Conservation (phyloP, 1,284 basidiomycete genomes). For the Malassezia caprae region DNA sequence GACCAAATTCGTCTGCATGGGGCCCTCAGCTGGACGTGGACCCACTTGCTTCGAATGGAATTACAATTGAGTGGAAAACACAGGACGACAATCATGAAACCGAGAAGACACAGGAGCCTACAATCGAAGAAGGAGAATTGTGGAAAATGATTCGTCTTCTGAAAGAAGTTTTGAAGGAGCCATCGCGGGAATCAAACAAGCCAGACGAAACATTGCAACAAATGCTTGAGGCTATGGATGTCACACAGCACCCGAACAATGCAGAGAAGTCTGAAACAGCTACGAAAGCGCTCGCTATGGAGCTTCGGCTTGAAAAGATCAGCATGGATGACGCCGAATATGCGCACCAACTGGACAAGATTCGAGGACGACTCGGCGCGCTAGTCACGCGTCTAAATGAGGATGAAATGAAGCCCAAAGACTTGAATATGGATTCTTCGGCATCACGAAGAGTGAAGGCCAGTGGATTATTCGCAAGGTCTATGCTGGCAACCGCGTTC, state of each 20-base stretch:
- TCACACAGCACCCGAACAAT: not conserved
- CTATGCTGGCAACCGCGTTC: not conserved
- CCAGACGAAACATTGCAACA: not conserved
- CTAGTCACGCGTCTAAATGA: not conserved
- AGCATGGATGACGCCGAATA: conserved; percentile 13
- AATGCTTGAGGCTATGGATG: not conserved
- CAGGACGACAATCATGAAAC: not conserved
- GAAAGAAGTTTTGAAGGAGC: conserved; percentile 1
- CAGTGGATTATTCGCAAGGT: not conserved
- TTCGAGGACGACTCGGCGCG: conserved; percentile 9
- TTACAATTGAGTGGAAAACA: not conserved
- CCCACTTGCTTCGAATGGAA: not conserved
- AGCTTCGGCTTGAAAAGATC: conserved; percentile 8
- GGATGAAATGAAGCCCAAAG: not conserved
- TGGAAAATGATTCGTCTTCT: conserved; percentile 1
- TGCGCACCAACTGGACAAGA: conserved; percentile 8
- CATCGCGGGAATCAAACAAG: not conserved
- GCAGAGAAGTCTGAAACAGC: not conserved
- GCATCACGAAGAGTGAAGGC: not conserved
- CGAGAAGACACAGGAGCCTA: not conserved
- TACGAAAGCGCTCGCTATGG: not conserved
- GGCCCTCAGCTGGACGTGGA: not conserved
- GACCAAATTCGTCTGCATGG: not conserved
- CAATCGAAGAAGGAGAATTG: conserved; percentile 1
- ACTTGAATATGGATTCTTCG: not conserved